Percentiles rank a stretch among this genome's conserved stretches.
Evolutionary conservation across 352 stramenopile species (phyloP).

Genomic region (Globisporangium radiosum): DNA sequence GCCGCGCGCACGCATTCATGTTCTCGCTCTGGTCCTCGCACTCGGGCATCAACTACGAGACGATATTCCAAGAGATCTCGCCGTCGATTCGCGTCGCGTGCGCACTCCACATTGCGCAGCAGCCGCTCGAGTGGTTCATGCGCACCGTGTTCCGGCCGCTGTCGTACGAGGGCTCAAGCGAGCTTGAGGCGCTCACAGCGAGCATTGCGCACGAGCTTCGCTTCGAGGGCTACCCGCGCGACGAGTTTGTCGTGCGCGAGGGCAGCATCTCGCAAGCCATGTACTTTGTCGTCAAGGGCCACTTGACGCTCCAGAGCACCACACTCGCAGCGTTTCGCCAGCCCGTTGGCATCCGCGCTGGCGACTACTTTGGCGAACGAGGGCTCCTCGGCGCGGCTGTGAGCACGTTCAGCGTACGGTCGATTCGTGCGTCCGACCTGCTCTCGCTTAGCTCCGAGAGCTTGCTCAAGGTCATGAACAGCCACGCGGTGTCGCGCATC

Average conservation of each 20-base stretch:
- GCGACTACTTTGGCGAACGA: conserved; percentile 57
- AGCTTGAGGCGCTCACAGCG: conserved; percentile 22
- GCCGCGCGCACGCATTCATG: conserved; percentile 39
- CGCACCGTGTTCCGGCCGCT: conserved; percentile 22
- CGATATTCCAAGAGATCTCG: conserved; percentile 35
- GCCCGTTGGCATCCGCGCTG: conserved; percentile 7
- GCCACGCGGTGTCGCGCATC: background rate
- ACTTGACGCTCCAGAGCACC: conserved; percentile 17
- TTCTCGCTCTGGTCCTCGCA: conserved; percentile 51
- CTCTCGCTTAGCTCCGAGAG: conserved; percentile 10
- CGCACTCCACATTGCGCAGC: conserved; percentile 28
- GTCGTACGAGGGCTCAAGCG: conserved; percentile 4
- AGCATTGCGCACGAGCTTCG: conserved; percentile 38
- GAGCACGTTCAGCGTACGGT: conserved; percentile 9
- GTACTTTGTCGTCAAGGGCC: conserved; percentile 63
- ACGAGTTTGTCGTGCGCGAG: conserved; percentile 53
- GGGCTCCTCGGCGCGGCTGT: conserved; percentile 50
- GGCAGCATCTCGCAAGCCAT: conserved; percentile 58
- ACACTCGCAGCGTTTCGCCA: conserved; percentile 4
- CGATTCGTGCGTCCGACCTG: conserved; percentile 14
- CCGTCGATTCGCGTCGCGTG: conserved; percentile 25
- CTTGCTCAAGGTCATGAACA: conserved; percentile 7
- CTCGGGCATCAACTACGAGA: conserved; percentile 39
- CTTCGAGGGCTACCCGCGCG: conserved; percentile 57
- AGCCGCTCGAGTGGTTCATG: conserved; percentile 29